Base-by-base conservation (phyloP, 257 asterid genomes). In the Lycium barbarum region DNA sequence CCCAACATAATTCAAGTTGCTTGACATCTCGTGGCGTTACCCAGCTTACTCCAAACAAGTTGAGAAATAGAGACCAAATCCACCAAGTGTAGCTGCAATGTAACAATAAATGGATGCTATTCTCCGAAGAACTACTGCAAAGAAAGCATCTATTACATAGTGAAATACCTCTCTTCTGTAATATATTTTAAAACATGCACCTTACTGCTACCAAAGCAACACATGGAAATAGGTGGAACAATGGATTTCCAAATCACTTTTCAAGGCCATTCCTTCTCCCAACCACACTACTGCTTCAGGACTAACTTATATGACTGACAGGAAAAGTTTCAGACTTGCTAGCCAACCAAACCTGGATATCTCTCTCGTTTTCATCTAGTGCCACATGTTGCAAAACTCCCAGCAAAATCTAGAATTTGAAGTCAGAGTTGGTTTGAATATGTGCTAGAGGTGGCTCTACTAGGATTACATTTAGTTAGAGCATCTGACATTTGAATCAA, bases 11-110 rank as follows among this genome's bases (percentile, higher is more conserved):
- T 74, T 47, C 20, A 74, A 74, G 81, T 74, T 22, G 38, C 43
- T 17, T 47, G 33, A 47, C 59, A 47, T 74, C 61, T 3, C 49
- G 36, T 47, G 11, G 40, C 61, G 12, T n/a, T 47, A 20, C 61
- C 9, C 40, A 74, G n/a, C 81, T 73, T 47, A 33, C 80, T 73
- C 33, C 81, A 47, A 47, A 74, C 61, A 49, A n/a, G n/a, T 74
- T 20, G 81, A 47, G 35, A 74, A 73, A 47, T 74, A 47, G 81
- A 74, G 38, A 73, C 40, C n/a, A 20, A 74, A 74, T 47, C 3
- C 49, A 61, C 43, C 12, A 20, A 73, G 80, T 65, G 43, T 47
- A 45, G 80, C 47, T 73, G 81, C 61, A 20, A 17, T 47, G 59
- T 73, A 12, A 47, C 61, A 47, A 20, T 74, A 47, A 74, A 49